phyloP scores from a whole-genome alignment of 805 yeast species.

The Suhomyces tanzawaensis region DNA sequence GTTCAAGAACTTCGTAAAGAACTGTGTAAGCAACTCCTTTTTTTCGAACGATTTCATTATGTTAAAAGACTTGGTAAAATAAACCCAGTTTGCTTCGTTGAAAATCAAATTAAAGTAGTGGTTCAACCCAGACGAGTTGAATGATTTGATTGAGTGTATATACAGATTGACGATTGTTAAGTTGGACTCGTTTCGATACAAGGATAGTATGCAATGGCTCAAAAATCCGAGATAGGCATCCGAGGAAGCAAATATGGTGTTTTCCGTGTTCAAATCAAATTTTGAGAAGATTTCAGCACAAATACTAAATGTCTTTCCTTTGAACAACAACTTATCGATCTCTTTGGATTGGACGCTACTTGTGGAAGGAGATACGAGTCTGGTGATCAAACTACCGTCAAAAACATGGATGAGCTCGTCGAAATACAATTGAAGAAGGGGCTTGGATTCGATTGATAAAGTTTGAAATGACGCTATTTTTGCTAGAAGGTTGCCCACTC shows the following conservation, averaged over 20 bases:
- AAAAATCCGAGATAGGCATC: slow-evolving; percentile 22
- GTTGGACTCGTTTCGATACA: slow-evolving; percentile 10
- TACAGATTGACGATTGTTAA: slow-evolving; percentile 13
- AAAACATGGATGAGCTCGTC: slow-evolving; percentile 16
- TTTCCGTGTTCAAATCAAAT: slow-evolving; percentile 7
- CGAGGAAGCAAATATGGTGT: slow-evolving; percentile 12
- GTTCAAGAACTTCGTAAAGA: slow-evolving; percentile 11
- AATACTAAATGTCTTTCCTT: slow-evolving; percentile 27
- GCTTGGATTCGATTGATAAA: background rate
- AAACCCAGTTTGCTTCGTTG: slow-evolving; percentile 16
- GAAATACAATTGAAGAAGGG: slow-evolving; percentile 10
- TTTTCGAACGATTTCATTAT: slow-evolving; percentile 28
- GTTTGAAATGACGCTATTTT: slow-evolving; percentile 11
- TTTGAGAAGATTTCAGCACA: slow-evolving; percentile 20
- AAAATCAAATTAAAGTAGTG: slow-evolving; percentile 26
- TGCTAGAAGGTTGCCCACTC: slow-evolving; percentile 32
- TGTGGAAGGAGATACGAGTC: slow-evolving; percentile 5
- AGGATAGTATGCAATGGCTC: slow-evolving; percentile 14
- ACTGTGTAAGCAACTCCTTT: slow-evolving; percentile 17
- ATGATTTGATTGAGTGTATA: slow-evolving; percentile 20
- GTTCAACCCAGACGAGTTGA: slow-evolving; percentile 15
- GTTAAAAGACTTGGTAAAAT: slow-evolving; percentile 12
- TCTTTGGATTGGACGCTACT: slow-evolving; percentile 22
- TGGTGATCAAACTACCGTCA: slow-evolving; percentile 12
- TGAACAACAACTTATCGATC: slow-evolving; percentile 37